phyloP scores from a whole-genome alignment of 768 basidiomycete genomes.

The Podaxis rugospora region DNA sequence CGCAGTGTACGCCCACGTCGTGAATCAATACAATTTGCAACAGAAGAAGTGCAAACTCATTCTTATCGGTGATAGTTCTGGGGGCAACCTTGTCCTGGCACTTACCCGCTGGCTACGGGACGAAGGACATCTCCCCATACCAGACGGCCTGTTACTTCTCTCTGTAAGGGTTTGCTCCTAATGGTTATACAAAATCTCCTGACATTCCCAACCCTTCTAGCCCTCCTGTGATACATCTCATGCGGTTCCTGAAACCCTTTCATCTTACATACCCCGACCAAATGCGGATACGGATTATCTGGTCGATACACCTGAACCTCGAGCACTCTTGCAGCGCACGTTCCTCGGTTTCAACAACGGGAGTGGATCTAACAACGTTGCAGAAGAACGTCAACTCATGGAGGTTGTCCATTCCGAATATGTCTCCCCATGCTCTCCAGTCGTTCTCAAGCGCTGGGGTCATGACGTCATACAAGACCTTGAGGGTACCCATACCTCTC shows the following conservation, averaged over 20 bases:
- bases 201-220: slow-evolving; percentile 6
- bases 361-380: slow-evolving; percentile 16
- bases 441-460: slow-evolving; percentile 34
- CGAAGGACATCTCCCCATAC: slow-evolving; percentile 39
- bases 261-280: slow-evolving; percentile 46
- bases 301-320: slow-evolving; percentile 48
- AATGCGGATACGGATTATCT: slow-evolving; percentile 47
- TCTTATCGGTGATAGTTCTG: slow-evolving; percentile 52
- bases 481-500: slow-evolving; percentile 20
- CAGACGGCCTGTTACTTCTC: slow-evolving; percentile 42
- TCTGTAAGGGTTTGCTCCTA: slow-evolving; percentile 26
- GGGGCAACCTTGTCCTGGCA: slow-evolving; percentile 48
- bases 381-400: slow-evolving; percentile 28
- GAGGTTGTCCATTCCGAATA: slow-evolving; percentile 37
- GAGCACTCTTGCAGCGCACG: slow-evolving; percentile 47
- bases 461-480: slow-evolving; percentile 29
- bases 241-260: slow-evolving; percentile 42
- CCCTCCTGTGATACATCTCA: slow-evolving; percentile 34
- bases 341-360: slow-evolving; percentile 40
- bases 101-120: slow-evolving; percentile 51
- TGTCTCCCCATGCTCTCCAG: slow-evolving; percentile 35
- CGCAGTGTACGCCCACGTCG: slow-evolving; percentile 44
- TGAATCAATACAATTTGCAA: slow-evolving; percentile 24
- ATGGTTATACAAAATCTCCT: not conserved
- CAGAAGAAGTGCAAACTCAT: slow-evolving; percentile 31